A percentile compares a stretch with the other conserved stretches of the same genome.
Conservation (phyloP, 768 basidiomycete genomes). For the Cytidiella melzeri region DNA sequence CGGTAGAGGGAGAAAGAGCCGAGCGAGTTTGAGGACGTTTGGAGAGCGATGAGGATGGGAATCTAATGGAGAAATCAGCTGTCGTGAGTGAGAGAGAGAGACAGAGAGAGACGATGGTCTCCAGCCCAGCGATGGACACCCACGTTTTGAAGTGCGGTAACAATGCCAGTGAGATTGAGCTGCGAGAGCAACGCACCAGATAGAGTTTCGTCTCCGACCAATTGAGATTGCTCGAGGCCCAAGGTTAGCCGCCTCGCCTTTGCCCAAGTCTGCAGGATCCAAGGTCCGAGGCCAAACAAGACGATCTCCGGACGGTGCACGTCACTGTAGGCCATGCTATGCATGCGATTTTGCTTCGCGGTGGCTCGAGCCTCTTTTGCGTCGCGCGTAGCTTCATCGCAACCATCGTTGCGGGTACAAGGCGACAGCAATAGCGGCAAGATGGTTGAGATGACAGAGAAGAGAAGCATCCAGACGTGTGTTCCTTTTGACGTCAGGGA, state of each 20-base stretch:
- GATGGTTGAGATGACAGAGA: conserved; percentile 56
- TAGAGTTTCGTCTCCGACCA: conserved; percentile 19
- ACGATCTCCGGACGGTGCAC: conserved; percentile 73
- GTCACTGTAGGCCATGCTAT: conserved; percentile 70
- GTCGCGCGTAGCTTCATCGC: conserved; percentile 40
- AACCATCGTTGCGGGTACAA: conserved; percentile 31
- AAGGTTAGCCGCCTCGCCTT: conserved; percentile 53
- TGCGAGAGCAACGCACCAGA: conserved; percentile 13
- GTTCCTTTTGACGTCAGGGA: conserved; percentile 52
- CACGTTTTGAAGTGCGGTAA: conserved; percentile 67
- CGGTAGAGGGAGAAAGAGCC: conserved; percentile 82
- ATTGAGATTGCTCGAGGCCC: conserved; percentile 44
- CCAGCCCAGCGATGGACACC: too few relatives aligned
- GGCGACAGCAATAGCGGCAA: conserved; percentile 48
- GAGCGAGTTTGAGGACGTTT: conserved; percentile 66
- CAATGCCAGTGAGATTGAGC: conserved; percentile 55
- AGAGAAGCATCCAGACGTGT: conserved; percentile 49
- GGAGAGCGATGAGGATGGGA: conserved; percentile 65
- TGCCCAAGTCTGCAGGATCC: conserved; percentile 79
- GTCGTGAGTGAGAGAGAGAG: conserved; percentile 12
- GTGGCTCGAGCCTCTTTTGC: conserved; percentile 56
- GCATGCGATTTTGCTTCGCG: conserved; percentile 70
- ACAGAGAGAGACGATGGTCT: too few relatives aligned
- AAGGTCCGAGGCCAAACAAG: conserved; percentile 78
- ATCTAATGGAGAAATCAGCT: conserved; percentile 38